Conservation (phyloP, 78 protist genomes). For the Dictyostelium intermedium region DNA sequence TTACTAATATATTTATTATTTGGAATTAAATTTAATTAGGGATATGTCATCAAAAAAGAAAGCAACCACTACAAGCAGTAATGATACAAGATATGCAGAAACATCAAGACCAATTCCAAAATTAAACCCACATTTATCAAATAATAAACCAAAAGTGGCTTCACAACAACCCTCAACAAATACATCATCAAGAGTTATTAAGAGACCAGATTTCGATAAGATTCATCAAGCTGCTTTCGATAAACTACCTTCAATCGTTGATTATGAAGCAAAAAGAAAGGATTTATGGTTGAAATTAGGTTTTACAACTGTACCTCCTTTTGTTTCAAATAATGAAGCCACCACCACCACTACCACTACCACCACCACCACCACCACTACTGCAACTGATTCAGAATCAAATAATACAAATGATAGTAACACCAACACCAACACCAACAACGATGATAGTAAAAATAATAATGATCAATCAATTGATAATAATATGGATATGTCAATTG, state of each 20-base stretch:
- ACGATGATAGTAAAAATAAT: background rate
- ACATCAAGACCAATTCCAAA: constrained; percentile 67
- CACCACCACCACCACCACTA: no score
- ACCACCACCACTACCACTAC: background rate
- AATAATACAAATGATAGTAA: background rate
- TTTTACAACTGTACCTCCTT: constrained; percentile 25
- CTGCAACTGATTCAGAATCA: background rate
- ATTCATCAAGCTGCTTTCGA: constrained; percentile 42
- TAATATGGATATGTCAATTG: background rate
- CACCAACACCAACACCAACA: background rate
- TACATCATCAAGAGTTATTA: background rate
- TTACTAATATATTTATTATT: background rate
- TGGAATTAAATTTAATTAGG: background rate
- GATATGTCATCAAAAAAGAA: constrained; percentile 36
- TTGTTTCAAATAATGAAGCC: background rate
- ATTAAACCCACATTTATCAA: constrained; percentile 18
- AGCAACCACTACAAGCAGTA: background rate
- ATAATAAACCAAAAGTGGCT: background rate
- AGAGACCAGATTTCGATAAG: constrained; percentile 63
- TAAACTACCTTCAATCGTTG: constrained; percentile 41
- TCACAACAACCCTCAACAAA: background rate
- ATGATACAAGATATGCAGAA: constrained; percentile 18
- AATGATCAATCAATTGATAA: background rate
- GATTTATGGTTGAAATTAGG: constrained; percentile 67
- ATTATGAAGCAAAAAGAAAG: constrained; percentile 49